A percentile compares a stretch with the other conserved stretches of the same genome.
These are phyloP conservation scores for Sphaerostilbella broomeana DNA, from an alignment of 2,329 filamentous ascomycete species.

Conservation along the genomic window DNA sequence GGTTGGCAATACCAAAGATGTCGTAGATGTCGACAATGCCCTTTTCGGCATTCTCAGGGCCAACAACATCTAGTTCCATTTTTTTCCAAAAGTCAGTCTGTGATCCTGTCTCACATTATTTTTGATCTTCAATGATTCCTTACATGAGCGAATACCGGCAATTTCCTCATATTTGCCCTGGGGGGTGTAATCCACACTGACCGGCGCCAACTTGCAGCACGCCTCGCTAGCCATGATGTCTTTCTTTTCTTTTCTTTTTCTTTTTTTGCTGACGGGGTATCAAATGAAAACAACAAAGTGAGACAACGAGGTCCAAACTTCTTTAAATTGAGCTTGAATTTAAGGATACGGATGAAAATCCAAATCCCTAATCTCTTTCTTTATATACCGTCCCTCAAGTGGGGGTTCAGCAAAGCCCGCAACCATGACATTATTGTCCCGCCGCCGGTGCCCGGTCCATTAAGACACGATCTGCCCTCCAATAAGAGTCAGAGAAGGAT, in stretches of 20 bases:
- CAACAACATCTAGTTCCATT: constrained; percentile 27
- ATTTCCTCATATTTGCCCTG: constrained; percentile 36
- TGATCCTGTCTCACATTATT: neutral
- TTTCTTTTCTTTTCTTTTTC: neutral
- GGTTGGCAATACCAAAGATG: constrained; percentile 38
- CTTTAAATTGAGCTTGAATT: no score
- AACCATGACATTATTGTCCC: no score
- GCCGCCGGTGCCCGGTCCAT: no score
- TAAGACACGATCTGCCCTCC: no score
- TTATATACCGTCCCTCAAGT: no score
- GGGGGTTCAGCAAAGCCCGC: no score
- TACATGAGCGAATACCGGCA: constrained; percentile 37
- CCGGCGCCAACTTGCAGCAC: constrained; percentile 31
- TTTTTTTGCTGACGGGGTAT: no score
- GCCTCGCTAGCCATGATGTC: constrained; percentile 16
- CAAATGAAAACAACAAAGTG: no score
- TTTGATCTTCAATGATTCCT: constrained; percentile 16
- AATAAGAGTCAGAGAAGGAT: no score
- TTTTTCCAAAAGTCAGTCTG: neutral
- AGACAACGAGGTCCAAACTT: no score
- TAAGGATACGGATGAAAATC: no score
- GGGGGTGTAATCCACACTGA: constrained; percentile 32
- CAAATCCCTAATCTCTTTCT: no score
- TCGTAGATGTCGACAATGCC: constrained; percentile 42
- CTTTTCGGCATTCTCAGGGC: constrained; percentile 26